Evolutionary conservation across 1,139 yeast species (phyloP), one percentile per base, ranked within the genome.

Genomic region (Yamadazyma sp.): DNA sequence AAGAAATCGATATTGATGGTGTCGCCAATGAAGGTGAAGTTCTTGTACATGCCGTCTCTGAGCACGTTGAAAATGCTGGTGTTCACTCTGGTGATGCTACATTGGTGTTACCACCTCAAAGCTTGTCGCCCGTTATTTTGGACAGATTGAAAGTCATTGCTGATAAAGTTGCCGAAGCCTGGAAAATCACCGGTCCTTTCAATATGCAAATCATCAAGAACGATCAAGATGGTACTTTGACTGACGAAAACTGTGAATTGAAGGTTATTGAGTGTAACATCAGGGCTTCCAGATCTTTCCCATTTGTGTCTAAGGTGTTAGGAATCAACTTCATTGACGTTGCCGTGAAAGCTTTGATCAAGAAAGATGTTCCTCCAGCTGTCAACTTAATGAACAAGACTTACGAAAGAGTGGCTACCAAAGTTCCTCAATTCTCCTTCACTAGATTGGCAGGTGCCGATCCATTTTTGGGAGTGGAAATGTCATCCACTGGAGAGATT

Each of bases 61-160:
- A 92, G 69, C 98, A 92, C 64, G 95, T 91, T 55, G 98, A 92
- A 72, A 89, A 92, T 58, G 98, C 98, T 16, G 98, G 98, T 73
- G 89, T 92, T 40, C 98, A 92, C 69, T 89, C 98, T 34, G 98
- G 98, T 65, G 98, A 92, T 66, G 98, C 98, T 36, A 89, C 98
- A 31, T 78, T 92, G 57, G 83, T 92, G 39, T 75, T 92, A 46
- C 98, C 98, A 44, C 98, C 98, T 36, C 95, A 84, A 61, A 69
- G 73, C 46, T 69, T 87, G 45, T 77, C 82, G 23, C 81, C 79
- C 33, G 69, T 64, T 8, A 70, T 81, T 38, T 73, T 86, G 72
- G 63, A 50, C 22, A 76, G 92, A 60, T 69, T 87, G 50, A 84
- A 83, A 61, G 84, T 71, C 33, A 86, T 91, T 54, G 89, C 98